Evolutionary conservation across 2,329 filamentous ascomycete genomes (phyloP), one percentile per base, ranked within the genome.

Genomic region (Dothideomycetidae sp.): DNA sequence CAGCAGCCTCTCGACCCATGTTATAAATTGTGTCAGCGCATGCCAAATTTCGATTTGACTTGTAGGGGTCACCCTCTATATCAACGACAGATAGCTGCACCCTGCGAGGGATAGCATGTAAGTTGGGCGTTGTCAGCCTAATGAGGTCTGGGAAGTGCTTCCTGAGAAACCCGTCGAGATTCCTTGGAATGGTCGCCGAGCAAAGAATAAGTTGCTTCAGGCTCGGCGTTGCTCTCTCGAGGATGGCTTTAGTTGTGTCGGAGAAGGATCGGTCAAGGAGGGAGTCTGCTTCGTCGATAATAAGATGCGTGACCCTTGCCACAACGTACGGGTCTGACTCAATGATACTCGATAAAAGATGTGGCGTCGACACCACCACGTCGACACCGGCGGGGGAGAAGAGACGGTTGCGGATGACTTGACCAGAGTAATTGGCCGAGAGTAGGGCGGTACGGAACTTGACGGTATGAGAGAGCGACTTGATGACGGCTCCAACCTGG

Each of bases 201-300:
- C 90, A 98, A 46, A 96, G 73, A 32, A 98, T 70, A 15, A 98
- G 68, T 54, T 93, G 82, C 52, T 83, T 74, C 32, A 96, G 62
- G 1, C 84, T 90, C 0, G 88, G 84, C 5, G 75, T 70, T 1
- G 79, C 73, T 41, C 81, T 79, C 51, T 93, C 82, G 45, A 98
- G 71, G 47, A 98, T 82, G 39, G 73, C 71, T 9, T 74, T 80
- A 0, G 90, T 96, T 15, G 79, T 76, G 1, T 83, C 78, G 3
- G 81, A 72, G 63, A 98, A 98, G 42, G 84, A 92, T 41, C 85
- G 81, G 60, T 98, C 92, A 48, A 98, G 73, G 7, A 98, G 73
- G 3, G 86, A 94, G 60, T 98, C 90, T 1, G 92, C 92, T 64
- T 98, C 92, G 54, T 98, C 92, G 33, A 93, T 70, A 42, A 98